Evolutionary conservation across 2,329 filamentous ascomycete species (phyloP).

Genomic region (Penicillium thymicola): DNA sequence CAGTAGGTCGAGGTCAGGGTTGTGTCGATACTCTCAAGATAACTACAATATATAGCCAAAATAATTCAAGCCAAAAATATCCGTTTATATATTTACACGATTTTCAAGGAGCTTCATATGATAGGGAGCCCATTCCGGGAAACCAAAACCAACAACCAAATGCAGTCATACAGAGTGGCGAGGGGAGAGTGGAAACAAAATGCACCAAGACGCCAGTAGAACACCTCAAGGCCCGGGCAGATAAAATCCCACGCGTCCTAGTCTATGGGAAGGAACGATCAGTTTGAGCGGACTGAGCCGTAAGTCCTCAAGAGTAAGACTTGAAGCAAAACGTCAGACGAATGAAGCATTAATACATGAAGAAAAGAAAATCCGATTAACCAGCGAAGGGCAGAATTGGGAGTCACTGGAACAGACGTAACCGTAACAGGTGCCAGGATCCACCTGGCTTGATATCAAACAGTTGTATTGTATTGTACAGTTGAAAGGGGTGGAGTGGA

Average conservation of each 20-base stretch:
- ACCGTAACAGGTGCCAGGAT: slow-evolving; percentile 30
- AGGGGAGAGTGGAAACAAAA: slow-evolving; percentile 32
- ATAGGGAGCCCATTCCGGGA: not conserved
- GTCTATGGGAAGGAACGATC: slow-evolving; percentile 18
- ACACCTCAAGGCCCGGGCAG: slow-evolving; percentile 23
- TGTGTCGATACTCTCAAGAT: no score
- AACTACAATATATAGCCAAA: not conserved
- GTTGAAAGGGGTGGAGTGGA: slow-evolving; percentile 30
- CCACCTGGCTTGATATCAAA: slow-evolving; percentile 38
- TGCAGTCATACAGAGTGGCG: slow-evolving; percentile 22
- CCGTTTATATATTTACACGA: slow-evolving; percentile 10
- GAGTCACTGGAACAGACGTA: slow-evolving; percentile 29
- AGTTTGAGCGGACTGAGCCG: not conserved
- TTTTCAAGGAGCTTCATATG: not conserved
- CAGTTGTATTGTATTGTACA: slow-evolving; percentile 43
- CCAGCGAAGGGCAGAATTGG: slow-evolving; percentile 14
- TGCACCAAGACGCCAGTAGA: slow-evolving; percentile 22
- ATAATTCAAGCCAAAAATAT: not conserved
- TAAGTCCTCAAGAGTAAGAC: not conserved
- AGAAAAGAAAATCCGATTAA: slow-evolving; percentile 18
- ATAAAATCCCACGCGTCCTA: slow-evolving; percentile 18
- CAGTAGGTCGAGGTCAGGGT: no score
- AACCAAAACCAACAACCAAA: slow-evolving; percentile 12
- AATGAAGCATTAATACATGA: slow-evolving; percentile 27
- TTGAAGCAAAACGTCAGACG: not conserved